Conservation (phyloP, 2,329 filamentous ascomycete genomes). For the Pestalotiopsis sp. region DNA sequence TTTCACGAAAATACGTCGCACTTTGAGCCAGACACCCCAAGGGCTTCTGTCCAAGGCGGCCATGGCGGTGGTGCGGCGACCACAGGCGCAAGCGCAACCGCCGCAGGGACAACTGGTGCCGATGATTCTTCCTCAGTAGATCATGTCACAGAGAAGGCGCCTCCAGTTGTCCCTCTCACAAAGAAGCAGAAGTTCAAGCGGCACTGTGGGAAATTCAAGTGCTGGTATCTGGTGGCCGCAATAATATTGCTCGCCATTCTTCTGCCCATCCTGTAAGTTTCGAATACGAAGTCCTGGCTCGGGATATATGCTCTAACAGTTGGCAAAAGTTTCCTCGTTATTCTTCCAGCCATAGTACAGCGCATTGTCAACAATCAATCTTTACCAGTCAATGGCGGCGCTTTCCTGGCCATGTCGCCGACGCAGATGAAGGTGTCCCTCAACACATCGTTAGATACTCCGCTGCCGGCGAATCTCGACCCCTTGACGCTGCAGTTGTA, state of each 20-base stretch:
- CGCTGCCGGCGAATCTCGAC: conserved; percentile 36
- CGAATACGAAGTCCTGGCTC: neutral
- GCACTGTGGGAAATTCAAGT: conserved; percentile 43
- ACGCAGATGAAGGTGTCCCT: conserved; percentile 35
- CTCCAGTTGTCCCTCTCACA: conserved; percentile 21
- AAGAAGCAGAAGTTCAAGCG: conserved; percentile 38
- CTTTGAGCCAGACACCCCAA: conserved; percentile 23
- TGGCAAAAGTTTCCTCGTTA: conserved; percentile 41
- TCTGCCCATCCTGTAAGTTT: conserved; percentile 44
- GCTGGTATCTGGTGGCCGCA: conserved; percentile 41
- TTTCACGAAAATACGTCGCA: conserved; percentile 27
- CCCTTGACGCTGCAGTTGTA: conserved; percentile 40
- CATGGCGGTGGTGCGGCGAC: conserved; percentile 18
- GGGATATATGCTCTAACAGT: conserved; percentile 11
- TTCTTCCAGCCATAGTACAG: conserved; percentile 47
- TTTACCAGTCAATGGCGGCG: conserved; percentile 38
- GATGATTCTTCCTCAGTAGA: conserved; percentile 25
- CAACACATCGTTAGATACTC: conserved; percentile 36
- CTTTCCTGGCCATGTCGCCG: conserved; percentile 33
- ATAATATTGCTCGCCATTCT: conserved; percentile 44
- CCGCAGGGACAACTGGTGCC: conserved; percentile 14
- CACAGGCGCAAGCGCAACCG: conserved; percentile 8
- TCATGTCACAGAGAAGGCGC: conserved; percentile 28
- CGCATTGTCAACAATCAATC: conserved; percentile 41
- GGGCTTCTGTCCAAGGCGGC: conserved; percentile 17